Evolutionary conservation across 129 eudicot genomes (phyloP).

Genomic region (Glebionis coronaria): DNA sequence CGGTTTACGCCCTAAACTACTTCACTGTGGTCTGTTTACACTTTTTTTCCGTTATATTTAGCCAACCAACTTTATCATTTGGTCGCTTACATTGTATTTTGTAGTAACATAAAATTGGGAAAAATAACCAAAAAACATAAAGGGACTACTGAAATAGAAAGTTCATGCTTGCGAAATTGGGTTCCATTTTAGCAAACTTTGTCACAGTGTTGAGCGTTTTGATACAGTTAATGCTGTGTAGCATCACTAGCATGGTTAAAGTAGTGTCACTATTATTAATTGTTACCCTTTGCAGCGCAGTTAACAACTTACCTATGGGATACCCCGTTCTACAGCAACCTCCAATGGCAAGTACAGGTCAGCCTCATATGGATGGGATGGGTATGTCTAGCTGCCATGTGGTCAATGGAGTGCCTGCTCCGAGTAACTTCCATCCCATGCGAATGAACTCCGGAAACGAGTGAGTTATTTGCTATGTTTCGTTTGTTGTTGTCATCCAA

Average conservation of each 20-base stretch:
- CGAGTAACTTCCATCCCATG: constrained; percentile 76
- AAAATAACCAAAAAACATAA: no score
- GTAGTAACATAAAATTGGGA: no score
- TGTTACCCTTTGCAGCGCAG: constrained; percentile 69
- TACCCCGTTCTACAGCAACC: constrained; percentile 92
- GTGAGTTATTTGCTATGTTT: constrained; percentile 25
- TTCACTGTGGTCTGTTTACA: no score
- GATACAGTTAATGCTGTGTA: not conserved
- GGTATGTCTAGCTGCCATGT: constrained; percentile 83
- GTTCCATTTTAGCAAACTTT: not conserved
- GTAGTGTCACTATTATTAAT: constrained; percentile 37
- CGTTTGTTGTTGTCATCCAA: constrained; percentile 5
- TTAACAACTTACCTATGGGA: constrained; percentile 94
- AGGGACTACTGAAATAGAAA: no score
- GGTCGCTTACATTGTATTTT: no score
- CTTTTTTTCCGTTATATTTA: no score
- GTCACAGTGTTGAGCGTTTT: not conserved
- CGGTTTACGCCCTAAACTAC: no score
- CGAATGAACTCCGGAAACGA: constrained; percentile 87
- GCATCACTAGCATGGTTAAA: constrained; percentile 2
- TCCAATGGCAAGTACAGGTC: constrained; percentile 72
- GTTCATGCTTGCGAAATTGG: not conserved
- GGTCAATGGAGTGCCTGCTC: constrained; percentile 97
- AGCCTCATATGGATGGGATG: constrained; percentile 90
- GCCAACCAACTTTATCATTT: no score